Evolutionary conservation across 78 protist genomes (phyloP).

Genomic region (Goniomonas avonlea): DNA sequence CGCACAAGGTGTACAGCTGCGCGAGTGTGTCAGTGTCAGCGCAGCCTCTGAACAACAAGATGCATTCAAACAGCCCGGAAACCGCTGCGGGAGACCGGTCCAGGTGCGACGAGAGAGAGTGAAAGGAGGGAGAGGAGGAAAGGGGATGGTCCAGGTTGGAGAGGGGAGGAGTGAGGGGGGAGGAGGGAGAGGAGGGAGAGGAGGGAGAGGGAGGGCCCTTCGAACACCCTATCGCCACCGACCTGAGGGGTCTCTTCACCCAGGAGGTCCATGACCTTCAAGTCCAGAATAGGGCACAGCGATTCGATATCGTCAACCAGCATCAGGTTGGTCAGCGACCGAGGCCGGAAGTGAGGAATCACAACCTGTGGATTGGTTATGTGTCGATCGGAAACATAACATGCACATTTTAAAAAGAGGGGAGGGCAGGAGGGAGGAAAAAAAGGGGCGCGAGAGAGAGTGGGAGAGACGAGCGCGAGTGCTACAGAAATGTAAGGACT

Average conservation of each 20-base stretch:
- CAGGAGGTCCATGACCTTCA: slow-evolving; percentile 27
- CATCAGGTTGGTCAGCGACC: slow-evolving; percentile 58
- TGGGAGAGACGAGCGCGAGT: background rate
- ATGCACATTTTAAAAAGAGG: too few species aligned
- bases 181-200: background rate
- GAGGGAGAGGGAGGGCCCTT: too few species aligned
- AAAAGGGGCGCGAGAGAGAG: too few species aligned
- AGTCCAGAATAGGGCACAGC: slow-evolving; percentile 73
- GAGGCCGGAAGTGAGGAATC: slow-evolving; percentile 46
- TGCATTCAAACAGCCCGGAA: too few species aligned
- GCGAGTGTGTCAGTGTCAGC: background rate
- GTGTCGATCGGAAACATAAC: too few species aligned
- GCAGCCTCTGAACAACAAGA: background rate
- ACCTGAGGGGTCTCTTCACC: slow-evolving; percentile 54
- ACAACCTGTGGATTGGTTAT: too few species aligned
- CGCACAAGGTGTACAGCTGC: slow-evolving; percentile 63
- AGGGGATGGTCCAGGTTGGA: too few species aligned
- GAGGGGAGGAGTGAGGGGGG: too few species aligned
- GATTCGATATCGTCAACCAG: slow-evolving; percentile 61
- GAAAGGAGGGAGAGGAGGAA: background rate
- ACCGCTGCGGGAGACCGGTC: background rate
- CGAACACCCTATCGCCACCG: too few species aligned
- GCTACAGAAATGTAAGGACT: background rate
- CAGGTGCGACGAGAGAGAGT: too few species aligned
- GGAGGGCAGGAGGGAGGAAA: too few species aligned